Evolutionary conservation across 1,284 basidiomycete species (phyloP).

Genomic region (Takashimella tepidaria): DNA sequence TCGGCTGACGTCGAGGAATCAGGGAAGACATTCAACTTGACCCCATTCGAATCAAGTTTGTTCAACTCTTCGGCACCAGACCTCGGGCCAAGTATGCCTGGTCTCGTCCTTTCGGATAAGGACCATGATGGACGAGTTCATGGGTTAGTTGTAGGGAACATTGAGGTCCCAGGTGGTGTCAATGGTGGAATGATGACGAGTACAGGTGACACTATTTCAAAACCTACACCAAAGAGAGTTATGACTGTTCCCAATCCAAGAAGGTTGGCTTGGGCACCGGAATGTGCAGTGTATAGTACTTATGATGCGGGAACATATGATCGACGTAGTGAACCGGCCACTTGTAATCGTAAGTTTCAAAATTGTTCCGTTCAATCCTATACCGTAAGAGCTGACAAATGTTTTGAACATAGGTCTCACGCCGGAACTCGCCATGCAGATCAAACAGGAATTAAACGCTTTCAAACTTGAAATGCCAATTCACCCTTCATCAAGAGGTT

Average conservation of each 20-base stretch:
- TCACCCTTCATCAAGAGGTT: slow-evolving; percentile 76
- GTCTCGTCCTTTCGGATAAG: too few species aligned
- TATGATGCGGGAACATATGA: slow-evolving; percentile 89
- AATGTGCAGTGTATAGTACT: slow-evolving; percentile 90
- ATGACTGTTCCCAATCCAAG: slow-evolving; percentile 51
- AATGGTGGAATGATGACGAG: too few species aligned
- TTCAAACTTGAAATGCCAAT: slow-evolving; percentile 99
- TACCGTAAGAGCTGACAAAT: not conserved
- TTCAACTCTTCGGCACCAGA: slow-evolving; percentile 67
- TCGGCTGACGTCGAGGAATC: not conserved
- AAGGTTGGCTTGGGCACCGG: slow-evolving; percentile 78
- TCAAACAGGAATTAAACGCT: slow-evolving; percentile 93
- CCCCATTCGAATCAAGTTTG: slow-evolving; percentile 53
- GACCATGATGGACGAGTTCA: too few species aligned
- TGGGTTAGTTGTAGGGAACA: too few species aligned
- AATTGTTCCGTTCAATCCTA: not conserved
- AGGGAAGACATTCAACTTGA: slow-evolving; percentile 12
- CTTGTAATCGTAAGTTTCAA: slow-evolving; percentile 68
- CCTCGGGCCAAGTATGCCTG: slow-evolving; percentile 55
- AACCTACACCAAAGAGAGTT: slow-evolving; percentile 12
- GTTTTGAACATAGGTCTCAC: slow-evolving; percentile 58
- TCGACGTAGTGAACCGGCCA: slow-evolving; percentile 88
- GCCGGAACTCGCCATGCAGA: slow-evolving; percentile 85
- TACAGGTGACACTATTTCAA: too few species aligned
- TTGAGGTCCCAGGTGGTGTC: too few species aligned